A percentile compares a stretch with the other conserved stretches of the same genome.
Evolutionary conservation across 768 basidiomycete genomes (phyloP).

Genomic region (Rhizopogon sp.): DNA sequence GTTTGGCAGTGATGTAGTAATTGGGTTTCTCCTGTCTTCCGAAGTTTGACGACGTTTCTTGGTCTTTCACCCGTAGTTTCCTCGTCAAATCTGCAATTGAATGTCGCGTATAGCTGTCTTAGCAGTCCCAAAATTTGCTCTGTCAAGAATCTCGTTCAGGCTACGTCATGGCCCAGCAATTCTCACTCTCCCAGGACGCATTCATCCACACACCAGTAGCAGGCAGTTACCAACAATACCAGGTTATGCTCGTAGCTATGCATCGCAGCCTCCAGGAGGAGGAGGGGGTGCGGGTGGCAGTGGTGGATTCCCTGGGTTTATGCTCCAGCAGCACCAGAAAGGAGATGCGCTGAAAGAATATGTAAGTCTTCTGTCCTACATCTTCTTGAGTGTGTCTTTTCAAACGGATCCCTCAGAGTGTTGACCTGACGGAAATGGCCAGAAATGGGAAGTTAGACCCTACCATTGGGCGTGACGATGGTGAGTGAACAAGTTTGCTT

Average conservation of each 20-base stretch:
- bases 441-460: conserved; percentile 85
- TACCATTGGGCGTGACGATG: conserved; percentile 85
- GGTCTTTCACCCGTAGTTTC: not conserved
- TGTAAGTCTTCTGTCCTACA: conserved; percentile 36
- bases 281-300: conserved; percentile 31
- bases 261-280: conserved; percentile 41
- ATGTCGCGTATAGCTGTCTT: not conserved
- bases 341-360: conserved; percentile 86
- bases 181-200: conserved; percentile 1
- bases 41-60: not conserved
- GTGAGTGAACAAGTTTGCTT: conserved; percentile 23
- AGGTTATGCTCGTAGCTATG: conserved; percentile 33
- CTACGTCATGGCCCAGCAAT: conserved; percentile 14
- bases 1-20: no score
- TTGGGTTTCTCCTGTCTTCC: not conserved
- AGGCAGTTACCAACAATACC: not conserved
- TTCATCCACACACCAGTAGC: not conserved
- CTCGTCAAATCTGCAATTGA: not conserved
- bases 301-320: conserved; percentile 57
- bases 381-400: not conserved
- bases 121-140: not conserved
- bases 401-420: conserved; percentile 42
- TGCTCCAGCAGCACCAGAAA: conserved; percentile 60
- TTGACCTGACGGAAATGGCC: conserved; percentile 82
- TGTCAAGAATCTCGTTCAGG: conserved; percentile 14